phyloP scores from a whole-genome alignment of 1,284 basidiomycete genomes.

The Schizophyllum commune region DNA sequence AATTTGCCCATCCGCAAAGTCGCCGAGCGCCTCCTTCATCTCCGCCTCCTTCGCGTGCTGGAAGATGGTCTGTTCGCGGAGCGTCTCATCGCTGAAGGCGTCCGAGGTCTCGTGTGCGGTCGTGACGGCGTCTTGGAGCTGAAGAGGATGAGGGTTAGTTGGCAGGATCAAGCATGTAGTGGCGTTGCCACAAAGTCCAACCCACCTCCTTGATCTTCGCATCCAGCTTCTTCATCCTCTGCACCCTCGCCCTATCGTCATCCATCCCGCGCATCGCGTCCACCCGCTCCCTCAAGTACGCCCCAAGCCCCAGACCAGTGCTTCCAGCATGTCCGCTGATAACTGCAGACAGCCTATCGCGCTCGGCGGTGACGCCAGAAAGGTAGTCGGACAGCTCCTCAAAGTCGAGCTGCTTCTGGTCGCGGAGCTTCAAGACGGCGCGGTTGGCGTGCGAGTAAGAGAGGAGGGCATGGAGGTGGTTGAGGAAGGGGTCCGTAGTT shows the following conservation, averaged over 20 bases:
- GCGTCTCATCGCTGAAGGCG: conserved; percentile 90
- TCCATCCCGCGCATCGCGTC: conserved; percentile 90
- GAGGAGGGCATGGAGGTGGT: conserved; percentile 83
- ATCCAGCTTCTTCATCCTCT: conserved; percentile 90
- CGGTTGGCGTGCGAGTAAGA: conserved; percentile 88
- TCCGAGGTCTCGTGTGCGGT: conserved; percentile 93
- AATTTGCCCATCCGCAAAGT: conserved; percentile 90
- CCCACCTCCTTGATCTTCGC: conserved; percentile 79
- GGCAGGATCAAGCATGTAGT: background rate
- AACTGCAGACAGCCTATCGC: conserved; percentile 84
- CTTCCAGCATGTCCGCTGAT: conserved; percentile 77
- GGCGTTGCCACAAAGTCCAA: background rate
- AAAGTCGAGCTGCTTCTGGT: conserved; percentile 98
- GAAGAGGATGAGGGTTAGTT: conserved; percentile 11
- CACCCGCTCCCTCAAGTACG: conserved; percentile 91
- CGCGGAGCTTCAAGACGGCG: conserved; percentile 86
- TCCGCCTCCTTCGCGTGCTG: conserved; percentile 87
- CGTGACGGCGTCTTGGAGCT: conserved; percentile 95
- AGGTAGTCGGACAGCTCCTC: conserved; percentile 97
- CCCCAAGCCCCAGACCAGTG: conserved; percentile 75
- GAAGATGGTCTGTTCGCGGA: conserved; percentile 87
- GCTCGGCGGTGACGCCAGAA: conserved; percentile 83
- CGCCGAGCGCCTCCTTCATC: conserved; percentile 90
- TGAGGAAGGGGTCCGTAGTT: conserved; percentile 81
- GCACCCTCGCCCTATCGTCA: conserved; percentile 87